Evolutionary conservation across 768 basidiomycete species (phyloP).

Genomic region (Suillus decipiens): DNA sequence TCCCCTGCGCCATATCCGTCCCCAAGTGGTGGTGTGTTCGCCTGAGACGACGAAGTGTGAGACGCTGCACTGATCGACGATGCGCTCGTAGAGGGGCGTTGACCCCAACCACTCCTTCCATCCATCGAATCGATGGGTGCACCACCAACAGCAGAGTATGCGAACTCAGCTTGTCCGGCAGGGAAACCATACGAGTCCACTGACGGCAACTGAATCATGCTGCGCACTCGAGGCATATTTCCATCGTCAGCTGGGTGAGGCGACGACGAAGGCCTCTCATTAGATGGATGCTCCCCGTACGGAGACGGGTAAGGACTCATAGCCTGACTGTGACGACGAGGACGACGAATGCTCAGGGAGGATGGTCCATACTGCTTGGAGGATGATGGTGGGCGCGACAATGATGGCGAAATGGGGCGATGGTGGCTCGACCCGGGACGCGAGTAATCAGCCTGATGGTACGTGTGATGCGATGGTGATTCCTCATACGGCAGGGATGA

Average conservation of each 20-base stretch:
- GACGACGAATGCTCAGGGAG: constrained; percentile 69
- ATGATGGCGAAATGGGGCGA: constrained; percentile 60
- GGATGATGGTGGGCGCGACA: constrained; percentile 68
- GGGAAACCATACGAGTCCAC: constrained; percentile 69
- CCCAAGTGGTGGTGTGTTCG: constrained; percentile 74
- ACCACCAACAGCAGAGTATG: constrained; percentile 67
- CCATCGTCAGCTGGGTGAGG: constrained; percentile 62
- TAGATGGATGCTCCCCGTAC: constrained; percentile 61
- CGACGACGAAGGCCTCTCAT: constrained; percentile 67
- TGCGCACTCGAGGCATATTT: constrained; percentile 71
- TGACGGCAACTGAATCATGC: constrained; percentile 80
- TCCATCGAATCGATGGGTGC: constrained; percentile 41
- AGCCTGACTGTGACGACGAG: constrained; percentile 81
- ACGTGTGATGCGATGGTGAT: constrained; percentile 34
- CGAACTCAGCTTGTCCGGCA: constrained; percentile 75
- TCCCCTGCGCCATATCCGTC: constrained; percentile 66
- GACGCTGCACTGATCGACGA: constrained; percentile 77
- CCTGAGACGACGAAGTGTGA: constrained; percentile 77
- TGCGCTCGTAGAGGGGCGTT: constrained; percentile 71
- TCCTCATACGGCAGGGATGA: constrained; percentile 76
- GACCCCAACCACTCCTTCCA: constrained; percentile 44
- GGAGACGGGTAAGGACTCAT: constrained; percentile 87
- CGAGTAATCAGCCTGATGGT: constrained; percentile 60
- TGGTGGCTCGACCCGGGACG: constrained; percentile 77
- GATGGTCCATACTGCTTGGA: constrained; percentile 53